A percentile compares a stretch with the other conserved stretches of the same genome.
These are phyloP conservation scores for Emericellopsis atlantica DNA, from an alignment of 2,329 filamentous ascomycete genomes.

Conservation along the genomic window DNA sequence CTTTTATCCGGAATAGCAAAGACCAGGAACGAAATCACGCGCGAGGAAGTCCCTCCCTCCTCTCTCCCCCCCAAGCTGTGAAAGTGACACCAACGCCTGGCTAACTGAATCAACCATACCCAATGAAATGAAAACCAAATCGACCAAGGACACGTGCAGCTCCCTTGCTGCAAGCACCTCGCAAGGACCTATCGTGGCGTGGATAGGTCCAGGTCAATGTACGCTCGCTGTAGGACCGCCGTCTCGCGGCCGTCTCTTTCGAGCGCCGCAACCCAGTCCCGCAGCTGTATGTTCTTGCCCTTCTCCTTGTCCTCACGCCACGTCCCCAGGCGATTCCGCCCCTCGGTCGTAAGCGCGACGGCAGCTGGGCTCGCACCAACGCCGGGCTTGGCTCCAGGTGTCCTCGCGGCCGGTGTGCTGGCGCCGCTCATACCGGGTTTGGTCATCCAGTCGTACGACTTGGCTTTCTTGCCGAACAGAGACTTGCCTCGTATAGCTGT, in stretches of 20 bases:
- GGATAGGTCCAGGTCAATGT: constrained; percentile 37
- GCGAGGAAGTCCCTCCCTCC: no score
- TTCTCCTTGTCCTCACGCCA: constrained; percentile 70
- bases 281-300: constrained; percentile 68
- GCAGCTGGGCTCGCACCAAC: constrained; percentile 7
- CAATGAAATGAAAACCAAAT: constrained; percentile 14
- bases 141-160: constrained; percentile 1
- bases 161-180: neutral
- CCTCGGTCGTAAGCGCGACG: constrained; percentile 39
- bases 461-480: constrained; percentile 42
- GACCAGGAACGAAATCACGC: neutral
- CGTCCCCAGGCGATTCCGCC: constrained; percentile 53
- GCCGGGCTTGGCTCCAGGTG: constrained; percentile 16
- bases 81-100: constrained; percentile 1
- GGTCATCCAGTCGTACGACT: constrained; percentile 68
- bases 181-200: constrained; percentile 21
- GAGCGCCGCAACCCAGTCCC: constrained; percentile 69
- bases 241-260: constrained; percentile 64
- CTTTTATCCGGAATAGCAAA: neutral
- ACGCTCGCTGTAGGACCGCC: constrained; percentile 47
- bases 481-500: constrained; percentile 51
- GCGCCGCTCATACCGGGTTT: constrained; percentile 32
- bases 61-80: neutral
- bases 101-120: neutral
- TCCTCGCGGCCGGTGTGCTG: constrained; percentile 32